Conservation (phyloP, 1,284 basidiomycete genomes). For the Kalmanozyma brasiliensis region DNA sequence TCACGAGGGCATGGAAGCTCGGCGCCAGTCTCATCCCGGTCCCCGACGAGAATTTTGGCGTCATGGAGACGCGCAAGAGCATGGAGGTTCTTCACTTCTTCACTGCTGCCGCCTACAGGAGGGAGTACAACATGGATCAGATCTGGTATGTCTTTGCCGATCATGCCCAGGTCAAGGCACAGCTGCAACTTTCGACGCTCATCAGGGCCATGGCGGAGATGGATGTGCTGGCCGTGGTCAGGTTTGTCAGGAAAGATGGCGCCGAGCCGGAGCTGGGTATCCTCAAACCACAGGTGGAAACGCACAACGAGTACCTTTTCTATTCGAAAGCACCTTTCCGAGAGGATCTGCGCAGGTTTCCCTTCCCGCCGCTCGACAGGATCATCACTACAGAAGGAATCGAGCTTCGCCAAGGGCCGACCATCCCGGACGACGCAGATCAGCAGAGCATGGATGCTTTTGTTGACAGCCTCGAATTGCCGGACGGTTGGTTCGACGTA, state of each 20-base stretch:
- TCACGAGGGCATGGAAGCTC: slow-evolving; percentile 88
- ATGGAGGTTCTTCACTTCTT: slow-evolving; percentile 91
- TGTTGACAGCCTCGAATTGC: slow-evolving; percentile 87
- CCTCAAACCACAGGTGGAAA: slow-evolving; percentile 50
- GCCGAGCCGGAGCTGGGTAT: slow-evolving; percentile 76
- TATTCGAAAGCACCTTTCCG: slow-evolving; percentile 85
- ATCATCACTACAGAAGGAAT: slow-evolving; percentile 82
- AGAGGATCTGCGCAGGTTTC: slow-evolving; percentile 87
- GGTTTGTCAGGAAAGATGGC: slow-evolving; percentile 80
- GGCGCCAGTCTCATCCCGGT: slow-evolving; percentile 84
- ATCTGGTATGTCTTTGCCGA: slow-evolving; percentile 88
- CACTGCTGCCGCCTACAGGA: slow-evolving; percentile 68
- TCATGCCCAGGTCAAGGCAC: slow-evolving; percentile 75
- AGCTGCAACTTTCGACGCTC: slow-evolving; percentile 85
- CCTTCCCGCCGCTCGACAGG: slow-evolving; percentile 82
- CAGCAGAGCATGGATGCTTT: slow-evolving; percentile 83
- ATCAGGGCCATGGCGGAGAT: slow-evolving; percentile 81
- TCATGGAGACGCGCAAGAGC: slow-evolving; percentile 78
- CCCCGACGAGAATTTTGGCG: slow-evolving; percentile 77
- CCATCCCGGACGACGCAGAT: slow-evolving; percentile 83
- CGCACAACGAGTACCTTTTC: slow-evolving; percentile 52
- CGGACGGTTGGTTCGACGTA: slow-evolving; percentile 79
- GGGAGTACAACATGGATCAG: slow-evolving; percentile 83
- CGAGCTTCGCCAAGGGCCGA: slow-evolving; percentile 78
- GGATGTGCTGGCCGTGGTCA: slow-evolving; percentile 78